Percentiles rank a stretch among this genome's conserved stretches.
Evolutionary conservation across 805 yeast species (phyloP).

Genomic region (Wickerhamiella galacta): DNA sequence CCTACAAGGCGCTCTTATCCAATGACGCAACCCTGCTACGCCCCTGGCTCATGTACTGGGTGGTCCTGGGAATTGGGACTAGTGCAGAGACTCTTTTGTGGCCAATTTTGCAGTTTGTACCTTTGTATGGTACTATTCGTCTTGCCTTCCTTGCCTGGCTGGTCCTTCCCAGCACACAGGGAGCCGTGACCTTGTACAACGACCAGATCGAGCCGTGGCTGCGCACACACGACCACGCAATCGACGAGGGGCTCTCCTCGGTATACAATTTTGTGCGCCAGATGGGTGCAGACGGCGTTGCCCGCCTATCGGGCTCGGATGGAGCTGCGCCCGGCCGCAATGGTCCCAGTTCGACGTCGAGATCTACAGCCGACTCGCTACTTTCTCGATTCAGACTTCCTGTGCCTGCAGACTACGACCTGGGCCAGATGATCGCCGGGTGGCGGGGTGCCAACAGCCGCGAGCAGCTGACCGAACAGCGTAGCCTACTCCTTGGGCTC

Average conservation of each 20-base stretch:
- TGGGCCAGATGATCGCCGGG: constrained; percentile 10
- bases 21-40: constrained; percentile 24
- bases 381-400: constrained; percentile 18
- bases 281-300: constrained; percentile 11
- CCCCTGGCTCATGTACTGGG: constrained; percentile 50
- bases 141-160: constrained; percentile 43
- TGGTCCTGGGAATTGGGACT: constrained; percentile 32
- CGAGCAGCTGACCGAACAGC: constrained; percentile 5
- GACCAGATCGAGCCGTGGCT: constrained; percentile 26
- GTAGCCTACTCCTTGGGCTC: constrained; percentile 9
- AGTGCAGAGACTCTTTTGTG: constrained; percentile 27
- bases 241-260: constrained; percentile 20
- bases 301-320: constrained; percentile 1
- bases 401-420: constrained; percentile 11
- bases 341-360: background rate
- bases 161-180: constrained; percentile 34
- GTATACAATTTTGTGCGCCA: constrained; percentile 8
- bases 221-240: constrained; percentile 20
- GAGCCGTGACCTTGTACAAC: constrained; percentile 28
- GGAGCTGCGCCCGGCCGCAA: constrained; percentile 3
- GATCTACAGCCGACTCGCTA: constrained; percentile 10
- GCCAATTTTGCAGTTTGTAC: constrained; percentile 32
- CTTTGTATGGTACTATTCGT: constrained; percentile 36
- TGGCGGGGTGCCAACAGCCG: constrained; percentile 3
- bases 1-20: constrained; percentile 38